phyloP scores from a whole-genome alignment of 2,329 filamentous ascomycete species.

The Endoconidiophora polonica region DNA sequence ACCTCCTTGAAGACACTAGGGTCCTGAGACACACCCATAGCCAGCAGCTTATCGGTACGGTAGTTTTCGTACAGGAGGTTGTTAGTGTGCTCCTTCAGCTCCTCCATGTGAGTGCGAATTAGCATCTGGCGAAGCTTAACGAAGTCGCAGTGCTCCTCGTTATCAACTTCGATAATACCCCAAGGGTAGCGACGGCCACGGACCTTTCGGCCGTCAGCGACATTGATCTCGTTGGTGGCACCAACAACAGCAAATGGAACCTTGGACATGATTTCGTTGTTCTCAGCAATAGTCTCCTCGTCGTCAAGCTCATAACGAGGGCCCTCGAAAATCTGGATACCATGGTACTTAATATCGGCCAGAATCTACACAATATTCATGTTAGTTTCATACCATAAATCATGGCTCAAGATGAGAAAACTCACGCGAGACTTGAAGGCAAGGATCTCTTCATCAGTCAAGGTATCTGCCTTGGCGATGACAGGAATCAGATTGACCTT shows the following conservation, averaged over 20 bases:
- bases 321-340: slow-evolving; percentile 97
- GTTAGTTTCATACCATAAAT: slow-evolving; percentile 15
- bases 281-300: slow-evolving; percentile 98
- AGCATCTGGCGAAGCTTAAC: slow-evolving; percentile 99
- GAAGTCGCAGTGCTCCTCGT: slow-evolving; percentile 99
- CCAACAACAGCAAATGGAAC: slow-evolving; percentile 96
- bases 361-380: slow-evolving; percentile 50
- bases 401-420: slow-evolving; percentile 15
- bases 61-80: slow-evolving; percentile 99
- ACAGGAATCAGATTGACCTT: slow-evolving; percentile 99
- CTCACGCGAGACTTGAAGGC: slow-evolving; percentile 93
- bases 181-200: slow-evolving; percentile 93
- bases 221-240: slow-evolving; percentile 86
- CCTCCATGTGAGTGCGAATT: slow-evolving; percentile 99
- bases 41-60: slow-evolving; percentile 96
- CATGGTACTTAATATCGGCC: slow-evolving; percentile 89
- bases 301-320: slow-evolving; percentile 97
- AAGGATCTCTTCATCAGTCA: slow-evolving; percentile 90
- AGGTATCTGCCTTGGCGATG: slow-evolving; percentile 94
- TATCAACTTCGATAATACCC: slow-evolving; percentile 98
- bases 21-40: slow-evolving; percentile 97
- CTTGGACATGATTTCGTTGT: slow-evolving; percentile 99
- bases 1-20: slow-evolving; percentile 99
- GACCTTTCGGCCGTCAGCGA: slow-evolving; percentile 83
- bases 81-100: slow-evolving; percentile 99